phyloP scores from a whole-genome alignment of 2,329 filamentous ascomycete species.

The Fusarium keratoplasticum region DNA sequence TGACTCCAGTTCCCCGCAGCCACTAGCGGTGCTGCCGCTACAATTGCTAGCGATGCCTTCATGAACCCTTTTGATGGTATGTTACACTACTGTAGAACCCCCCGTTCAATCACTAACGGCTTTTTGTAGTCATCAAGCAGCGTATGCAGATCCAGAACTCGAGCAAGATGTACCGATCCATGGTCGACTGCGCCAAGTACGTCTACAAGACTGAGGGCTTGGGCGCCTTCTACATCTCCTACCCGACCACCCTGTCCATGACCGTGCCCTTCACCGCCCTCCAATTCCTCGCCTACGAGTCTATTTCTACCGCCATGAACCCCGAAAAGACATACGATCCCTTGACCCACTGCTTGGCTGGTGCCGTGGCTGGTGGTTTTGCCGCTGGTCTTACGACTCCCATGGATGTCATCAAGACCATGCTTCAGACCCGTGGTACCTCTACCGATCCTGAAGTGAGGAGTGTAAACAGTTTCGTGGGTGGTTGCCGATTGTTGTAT shows the following conservation, averaged over 20 bases:
- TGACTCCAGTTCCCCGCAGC: constrained; percentile 62
- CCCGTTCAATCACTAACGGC: constrained; percentile 4
- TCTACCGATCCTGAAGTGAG: constrained; percentile 84
- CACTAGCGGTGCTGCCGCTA: constrained; percentile 92
- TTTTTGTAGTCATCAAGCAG: constrained; percentile 88
- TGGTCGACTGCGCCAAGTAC: constrained; percentile 86
- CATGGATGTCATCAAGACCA: constrained; percentile 97
- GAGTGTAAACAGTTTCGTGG: constrained; percentile 83
- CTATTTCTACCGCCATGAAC: constrained; percentile 93
- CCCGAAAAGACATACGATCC: constrained; percentile 89
- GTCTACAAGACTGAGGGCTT: constrained; percentile 91
- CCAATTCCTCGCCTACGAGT: constrained; percentile 98
- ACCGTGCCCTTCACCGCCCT: constrained; percentile 97
- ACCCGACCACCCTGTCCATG: constrained; percentile 98
- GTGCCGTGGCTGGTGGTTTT: constrained; percentile 91
- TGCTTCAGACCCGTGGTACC: constrained; percentile 91
- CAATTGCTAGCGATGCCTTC: constrained; percentile 95
- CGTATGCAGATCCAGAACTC: constrained; percentile 99
- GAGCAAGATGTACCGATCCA: constrained; percentile 84
- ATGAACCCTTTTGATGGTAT: constrained; percentile 99
- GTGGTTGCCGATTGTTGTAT: constrained; percentile 85
- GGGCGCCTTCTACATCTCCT: constrained; percentile 96
- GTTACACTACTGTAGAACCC: constrained; percentile 39
- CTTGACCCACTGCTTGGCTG: constrained; percentile 91
- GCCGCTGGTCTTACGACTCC: constrained; percentile 95